Evolutionary conservation across 1,284 basidiomycete species (phyloP).

Genomic region (Somion occarium): DNA sequence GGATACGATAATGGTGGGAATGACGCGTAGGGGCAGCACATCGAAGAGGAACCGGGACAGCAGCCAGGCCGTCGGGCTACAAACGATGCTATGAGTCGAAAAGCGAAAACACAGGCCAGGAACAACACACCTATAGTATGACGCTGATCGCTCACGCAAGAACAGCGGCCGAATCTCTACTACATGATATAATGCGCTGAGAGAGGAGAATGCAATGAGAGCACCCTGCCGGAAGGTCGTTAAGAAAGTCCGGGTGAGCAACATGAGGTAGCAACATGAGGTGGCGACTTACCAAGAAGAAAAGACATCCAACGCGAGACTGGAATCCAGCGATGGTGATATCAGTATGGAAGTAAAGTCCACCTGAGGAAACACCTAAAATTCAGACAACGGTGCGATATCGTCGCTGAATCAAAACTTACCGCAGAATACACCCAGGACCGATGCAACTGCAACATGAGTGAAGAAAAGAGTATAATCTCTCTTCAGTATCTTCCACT

Average conservation of each 20-base stretch:
- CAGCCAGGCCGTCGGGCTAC: constrained; percentile 81
- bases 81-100: too few relatives aligned
- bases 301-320: constrained; percentile 83
- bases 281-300: constrained; percentile 75
- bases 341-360: constrained; percentile 78
- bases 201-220: constrained; percentile 80
- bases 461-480: constrained; percentile 81
- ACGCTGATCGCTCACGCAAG: constrained; percentile 78
- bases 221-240: constrained; percentile 62
- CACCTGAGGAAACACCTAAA: constrained; percentile 41
- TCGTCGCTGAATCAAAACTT: constrained; percentile 19
- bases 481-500: constrained; percentile 79
- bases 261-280: too few relatives aligned
- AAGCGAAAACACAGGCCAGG: too few relatives aligned
- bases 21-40: constrained; percentile 75
- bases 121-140: constrained; percentile 61
- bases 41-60: constrained; percentile 83
- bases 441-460: constrained; percentile 62
- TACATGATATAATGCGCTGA: constrained; percentile 85
- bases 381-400: neutral
- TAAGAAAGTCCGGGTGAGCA: constrained; percentile 1
- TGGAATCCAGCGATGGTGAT: constrained; percentile 88
- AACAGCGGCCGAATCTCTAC: constrained; percentile 80
- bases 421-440: constrained; percentile 82
- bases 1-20: constrained; percentile 80